Base-by-base conservation (phyloP, 768 basidiomycete species). In the Fomitopsis serialis region DNA sequence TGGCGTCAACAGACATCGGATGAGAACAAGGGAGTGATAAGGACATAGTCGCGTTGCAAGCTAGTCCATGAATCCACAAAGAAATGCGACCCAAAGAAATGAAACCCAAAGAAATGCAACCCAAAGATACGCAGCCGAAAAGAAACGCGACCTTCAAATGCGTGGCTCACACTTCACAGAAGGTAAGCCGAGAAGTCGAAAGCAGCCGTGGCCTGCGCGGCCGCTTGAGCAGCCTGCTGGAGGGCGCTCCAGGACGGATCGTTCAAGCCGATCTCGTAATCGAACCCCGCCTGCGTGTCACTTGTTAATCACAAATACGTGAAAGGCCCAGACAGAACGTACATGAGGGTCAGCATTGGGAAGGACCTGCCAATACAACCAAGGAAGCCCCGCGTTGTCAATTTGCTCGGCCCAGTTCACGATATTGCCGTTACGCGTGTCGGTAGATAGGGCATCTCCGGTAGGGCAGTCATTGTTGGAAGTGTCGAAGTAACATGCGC, bases 351-450 rank as follows among this genome's bases (percentile, higher is more conserved):
- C 71, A 7, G 60, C 44, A 53, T 72, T 70, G 32, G 65, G 71
- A 42, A 73, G 55, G 29, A 70, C 63, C 54, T 73, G 63, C 70
- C 72, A 72, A 54, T 72, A 72, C 21, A 72, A 42, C 70, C 68
- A 72, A 4, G 71, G 63, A 10, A 74, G 62, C 47, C 69, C 69
- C 21, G 68, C 68, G 35, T 61, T 66, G 37, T 66, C 65, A 57
- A 71, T 68, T 48, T 65, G 66, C 46, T 61, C 60, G 3, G 68
- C 65, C 55, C 68, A 71, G 11, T 64, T 63, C 43, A 67, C 47
- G 43, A 74, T 61, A 57, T 72, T 72, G 21, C 58, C 58, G 12
- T 68, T 70, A 42, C 70, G 67, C 17, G 63, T 64, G 42, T 58
- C 59, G 9, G 61, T 61, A 6, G 63, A 55, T 15, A 66, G 58